Conservation (phyloP, 768 basidiomycete species). For the Tulasnella sp. region DNA sequence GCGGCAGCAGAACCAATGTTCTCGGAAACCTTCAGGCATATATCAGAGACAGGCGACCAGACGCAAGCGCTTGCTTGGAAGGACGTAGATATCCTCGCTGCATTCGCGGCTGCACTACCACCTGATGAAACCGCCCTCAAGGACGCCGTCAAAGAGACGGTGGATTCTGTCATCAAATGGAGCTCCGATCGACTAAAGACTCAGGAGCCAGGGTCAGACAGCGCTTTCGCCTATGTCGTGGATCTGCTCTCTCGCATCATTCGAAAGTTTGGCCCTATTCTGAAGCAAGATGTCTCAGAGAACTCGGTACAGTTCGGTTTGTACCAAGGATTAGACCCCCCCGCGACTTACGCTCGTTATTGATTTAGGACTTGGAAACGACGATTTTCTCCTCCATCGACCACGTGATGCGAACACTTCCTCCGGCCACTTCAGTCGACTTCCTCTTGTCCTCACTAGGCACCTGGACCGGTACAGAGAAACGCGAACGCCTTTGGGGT, state of each 20-base stretch:
- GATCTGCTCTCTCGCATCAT: neutral
- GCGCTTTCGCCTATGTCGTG: neutral
- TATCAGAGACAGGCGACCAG: neutral
- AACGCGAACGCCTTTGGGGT: neutral
- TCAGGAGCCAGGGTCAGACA: neutral
- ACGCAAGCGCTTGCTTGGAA: neutral
- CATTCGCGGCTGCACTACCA: neutral
- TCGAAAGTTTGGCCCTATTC: neutral
- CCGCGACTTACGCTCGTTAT: neutral
- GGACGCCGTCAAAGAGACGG: neutral
- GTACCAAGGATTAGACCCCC: neutral
- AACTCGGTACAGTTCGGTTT: neutral
- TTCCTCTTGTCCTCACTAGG: neutral
- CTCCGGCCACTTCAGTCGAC: neutral
- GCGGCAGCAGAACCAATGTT: neutral
- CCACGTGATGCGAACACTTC: neutral
- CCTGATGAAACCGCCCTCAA: neutral
- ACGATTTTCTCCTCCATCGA: neutral
- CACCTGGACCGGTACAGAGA: neutral
- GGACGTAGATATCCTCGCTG: neutral
- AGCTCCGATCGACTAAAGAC: neutral
- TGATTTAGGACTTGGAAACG: neutral
- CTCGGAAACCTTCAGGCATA: neutral
- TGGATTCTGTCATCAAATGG: neutral
- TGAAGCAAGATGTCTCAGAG: neutral